A percentile compares a stretch with the other conserved stretches of the same genome.
These are phyloP conservation scores for Dendrocalamus sinicus DNA, from an alignment of 176 grass and related monocot genomes.

Conservation along the genomic window DNA sequence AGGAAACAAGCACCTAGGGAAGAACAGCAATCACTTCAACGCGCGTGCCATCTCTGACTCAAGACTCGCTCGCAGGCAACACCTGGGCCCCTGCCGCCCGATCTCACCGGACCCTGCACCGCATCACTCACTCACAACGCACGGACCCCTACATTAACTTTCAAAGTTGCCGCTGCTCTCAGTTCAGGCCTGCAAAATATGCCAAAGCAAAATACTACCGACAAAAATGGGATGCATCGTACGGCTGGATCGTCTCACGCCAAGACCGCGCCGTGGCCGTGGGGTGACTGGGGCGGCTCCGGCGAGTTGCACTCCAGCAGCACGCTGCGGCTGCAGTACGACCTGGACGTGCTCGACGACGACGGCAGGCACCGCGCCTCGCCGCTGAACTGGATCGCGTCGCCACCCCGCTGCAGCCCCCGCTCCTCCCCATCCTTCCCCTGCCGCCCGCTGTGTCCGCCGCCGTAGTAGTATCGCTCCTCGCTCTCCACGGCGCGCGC, in stretches of 20 bases:
- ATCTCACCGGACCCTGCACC: background rate
- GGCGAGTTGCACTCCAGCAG: conserved; percentile 70
- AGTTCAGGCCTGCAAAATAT: background rate
- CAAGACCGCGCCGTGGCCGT: conserved; percentile 46
- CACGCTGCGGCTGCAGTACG: conserved; percentile 80
- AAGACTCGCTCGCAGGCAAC: background rate
- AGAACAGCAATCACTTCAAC: background rate
- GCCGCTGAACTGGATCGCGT: conserved; percentile 54
- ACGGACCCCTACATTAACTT: too few species aligned
- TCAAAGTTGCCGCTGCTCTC: background rate
- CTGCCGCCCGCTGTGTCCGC: conserved; percentile 42
- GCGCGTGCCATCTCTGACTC: background rate
- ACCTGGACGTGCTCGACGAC: conserved; percentile 83
- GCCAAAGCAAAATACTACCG: background rate
- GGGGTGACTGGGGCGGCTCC: conserved; percentile 52
- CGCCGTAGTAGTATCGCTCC: conserved; percentile 63
- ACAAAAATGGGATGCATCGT: background rate
- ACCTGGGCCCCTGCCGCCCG: background rate
- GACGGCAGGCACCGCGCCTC: conserved; percentile 69
- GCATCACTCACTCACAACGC: background rate
- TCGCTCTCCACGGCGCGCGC: conserved; percentile 67
- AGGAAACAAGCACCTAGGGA: conserved; percentile 17
- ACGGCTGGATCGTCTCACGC: background rate
- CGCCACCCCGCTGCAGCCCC: background rate
- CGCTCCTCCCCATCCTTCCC: conserved; percentile 50